A percentile compares a stretch with the other conserved stretches of the same genome.
Evolutionary conservation across 352 stramenopile species (phyloP).

Genomic region (Blastocystis sp.): DNA sequence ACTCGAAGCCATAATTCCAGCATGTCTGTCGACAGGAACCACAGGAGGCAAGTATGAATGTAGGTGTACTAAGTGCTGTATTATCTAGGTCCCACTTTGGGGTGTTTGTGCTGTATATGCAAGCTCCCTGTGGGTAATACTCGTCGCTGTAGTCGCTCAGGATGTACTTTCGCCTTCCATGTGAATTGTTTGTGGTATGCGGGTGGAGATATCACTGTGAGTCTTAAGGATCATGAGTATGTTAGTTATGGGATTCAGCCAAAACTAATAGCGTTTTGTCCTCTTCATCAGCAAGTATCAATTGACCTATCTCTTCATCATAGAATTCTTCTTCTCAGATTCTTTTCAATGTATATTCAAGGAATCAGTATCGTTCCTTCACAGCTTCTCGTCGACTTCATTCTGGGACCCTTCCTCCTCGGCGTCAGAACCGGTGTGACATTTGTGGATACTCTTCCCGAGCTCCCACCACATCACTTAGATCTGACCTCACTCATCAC

Average conservation of each 20-base stretch:
- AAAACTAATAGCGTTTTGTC: background rate
- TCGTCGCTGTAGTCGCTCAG: background rate
- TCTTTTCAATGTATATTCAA: conserved; percentile 1
- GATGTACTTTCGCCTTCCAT: background rate
- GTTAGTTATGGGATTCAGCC: background rate
- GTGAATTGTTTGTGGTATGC: background rate
- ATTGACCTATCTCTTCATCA: no score
- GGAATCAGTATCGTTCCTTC: background rate
- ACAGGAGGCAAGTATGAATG: background rate
- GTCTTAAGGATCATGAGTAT: background rate
- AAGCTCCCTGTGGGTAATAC: background rate
- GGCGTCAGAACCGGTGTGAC: background rate
- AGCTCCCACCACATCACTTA: no score
- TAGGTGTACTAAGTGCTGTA: background rate
- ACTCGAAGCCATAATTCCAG: background rate
- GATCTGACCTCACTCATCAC: no score
- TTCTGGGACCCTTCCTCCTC: background rate
- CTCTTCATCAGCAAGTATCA: background rate
- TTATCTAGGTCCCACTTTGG: background rate
- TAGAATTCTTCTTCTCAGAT: background rate
- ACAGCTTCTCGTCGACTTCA: background rate
- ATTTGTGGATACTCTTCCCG: no score
- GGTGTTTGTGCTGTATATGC: background rate
- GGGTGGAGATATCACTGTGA: background rate
- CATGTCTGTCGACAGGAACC: background rate